A percentile compares a stretch with the other conserved stretches of the same genome.
Evolutionary conservation across 345 rosid species (phyloP).

Genomic region (Eucalyptus lansdowneana): DNA sequence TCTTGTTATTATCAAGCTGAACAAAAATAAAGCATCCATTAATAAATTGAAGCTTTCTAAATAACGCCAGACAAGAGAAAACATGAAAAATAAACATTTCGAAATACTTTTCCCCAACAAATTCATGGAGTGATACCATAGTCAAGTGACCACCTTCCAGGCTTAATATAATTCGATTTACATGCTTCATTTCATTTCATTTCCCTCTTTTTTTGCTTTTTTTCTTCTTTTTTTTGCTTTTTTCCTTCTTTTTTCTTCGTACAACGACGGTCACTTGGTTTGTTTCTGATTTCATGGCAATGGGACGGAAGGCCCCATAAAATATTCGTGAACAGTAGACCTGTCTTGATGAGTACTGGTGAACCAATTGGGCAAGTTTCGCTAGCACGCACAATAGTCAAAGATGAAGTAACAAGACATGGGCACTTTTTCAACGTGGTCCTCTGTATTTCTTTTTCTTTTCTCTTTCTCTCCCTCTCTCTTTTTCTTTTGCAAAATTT

Average conservation of each 20-base stretch:
- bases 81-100: background rate
- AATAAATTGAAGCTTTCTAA: background rate
- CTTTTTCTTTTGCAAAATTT: background rate
- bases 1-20: background rate
- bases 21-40: background rate
- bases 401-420: background rate
- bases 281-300: background rate
- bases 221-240: rapidly evolving
- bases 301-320: background rate
- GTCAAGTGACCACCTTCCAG: background rate
- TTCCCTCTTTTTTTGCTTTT: too few species aligned
- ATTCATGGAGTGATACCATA: background rate
- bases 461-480: background rate
- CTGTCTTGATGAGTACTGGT: background rate
- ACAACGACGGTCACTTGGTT: background rate
- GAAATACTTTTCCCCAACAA: background rate
- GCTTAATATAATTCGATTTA: background rate
- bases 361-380: background rate
- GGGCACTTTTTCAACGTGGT: background rate
- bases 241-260: background rate
- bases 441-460: background rate
- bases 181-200: background rate
- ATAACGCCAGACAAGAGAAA: background rate
- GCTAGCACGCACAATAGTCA: background rate
- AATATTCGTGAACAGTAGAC: background rate